These are phyloP conservation scores for Botryotinia narcissicola DNA, from an alignment of 2,329 filamentous ascomycete species.

Conservation along the genomic window DNA sequence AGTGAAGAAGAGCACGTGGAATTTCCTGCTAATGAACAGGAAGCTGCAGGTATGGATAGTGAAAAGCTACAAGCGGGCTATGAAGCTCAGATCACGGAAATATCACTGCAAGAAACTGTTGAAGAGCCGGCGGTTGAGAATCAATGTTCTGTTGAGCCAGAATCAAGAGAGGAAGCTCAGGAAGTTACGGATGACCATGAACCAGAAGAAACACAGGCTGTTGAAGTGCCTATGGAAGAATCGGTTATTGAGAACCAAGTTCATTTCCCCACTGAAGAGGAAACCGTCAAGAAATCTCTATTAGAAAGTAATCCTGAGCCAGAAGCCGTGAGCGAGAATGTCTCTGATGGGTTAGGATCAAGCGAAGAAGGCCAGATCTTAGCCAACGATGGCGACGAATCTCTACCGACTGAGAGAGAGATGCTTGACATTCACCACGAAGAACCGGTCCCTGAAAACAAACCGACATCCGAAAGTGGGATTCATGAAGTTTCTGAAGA, in stretches of 20 bases:
- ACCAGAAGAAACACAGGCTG: neutral
- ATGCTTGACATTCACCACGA: neutral
- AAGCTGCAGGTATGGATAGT: neutral
- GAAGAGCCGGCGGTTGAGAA: neutral
- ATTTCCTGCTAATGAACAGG: neutral
- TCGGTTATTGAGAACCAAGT: fast-evolving
- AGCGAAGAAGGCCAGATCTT: neutral
- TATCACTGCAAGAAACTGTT: neutral
- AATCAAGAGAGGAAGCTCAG: neutral
- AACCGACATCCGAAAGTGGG: fast-evolving
- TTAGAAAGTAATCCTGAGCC: neutral
- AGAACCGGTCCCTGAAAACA: fast-evolving
- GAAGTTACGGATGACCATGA: neutral
- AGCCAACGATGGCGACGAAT: neutral
- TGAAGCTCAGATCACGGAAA: neutral
- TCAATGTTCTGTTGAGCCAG: neutral
- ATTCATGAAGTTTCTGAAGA: neutral
- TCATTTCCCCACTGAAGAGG: fast-evolving
- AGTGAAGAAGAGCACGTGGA: neutral
- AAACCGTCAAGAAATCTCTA: fast-evolving
- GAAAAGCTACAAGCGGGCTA: neutral
- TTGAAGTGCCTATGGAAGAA: neutral
- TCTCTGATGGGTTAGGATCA: too few species aligned
- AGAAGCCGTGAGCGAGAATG: neutral
- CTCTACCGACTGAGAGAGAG: neutral